phyloP scores from a whole-genome alignment of 805 yeast species.

The Aciculoconidium aculeatum region DNA sequence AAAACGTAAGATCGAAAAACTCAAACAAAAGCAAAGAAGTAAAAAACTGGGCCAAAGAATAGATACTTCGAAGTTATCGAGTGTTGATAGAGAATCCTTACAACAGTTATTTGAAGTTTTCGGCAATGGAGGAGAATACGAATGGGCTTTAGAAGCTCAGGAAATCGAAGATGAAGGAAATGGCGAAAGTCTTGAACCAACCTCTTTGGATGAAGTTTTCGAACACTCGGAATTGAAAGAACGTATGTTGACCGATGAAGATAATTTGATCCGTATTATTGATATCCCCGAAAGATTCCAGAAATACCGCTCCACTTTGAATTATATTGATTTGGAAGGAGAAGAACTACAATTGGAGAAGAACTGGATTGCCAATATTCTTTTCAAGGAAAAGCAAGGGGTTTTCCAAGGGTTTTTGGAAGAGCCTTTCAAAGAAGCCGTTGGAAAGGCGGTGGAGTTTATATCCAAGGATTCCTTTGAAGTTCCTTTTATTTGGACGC shows the following conservation, averaged over 20 bases:
- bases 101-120: constrained; percentile 92
- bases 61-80: constrained; percentile 53
- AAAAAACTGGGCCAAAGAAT: constrained; percentile 37
- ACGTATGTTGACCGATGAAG: constrained; percentile 86
- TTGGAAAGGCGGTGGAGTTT: constrained; percentile 64
- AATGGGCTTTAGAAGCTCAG: constrained; percentile 96
- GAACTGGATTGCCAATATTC: constrained; percentile 69
- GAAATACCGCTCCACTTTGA: constrained; percentile 60
- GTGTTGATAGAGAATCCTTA: constrained; percentile 80
- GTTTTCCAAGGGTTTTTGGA: constrained; percentile 33
- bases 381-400: constrained; percentile 51
- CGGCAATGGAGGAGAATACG: constrained; percentile 96
- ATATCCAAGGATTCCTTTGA: constrained; percentile 75
- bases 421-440: constrained; percentile 60
- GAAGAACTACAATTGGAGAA: constrained; percentile 69
- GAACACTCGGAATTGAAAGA: constrained; percentile 91
- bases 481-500: constrained; percentile 93
- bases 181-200: constrained; percentile 48
- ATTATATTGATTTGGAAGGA: constrained; percentile 60
- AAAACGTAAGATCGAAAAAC: constrained; percentile 29
- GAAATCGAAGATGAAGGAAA: constrained; percentile 52
- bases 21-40: constrained; percentile 27
- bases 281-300: constrained; percentile 95
- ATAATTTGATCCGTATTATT: constrained; percentile 76
- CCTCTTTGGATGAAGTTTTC: constrained; percentile 79